Conservation (phyloP, 495 filamentous ascomycete species). For the Aspergillus diversus region DNA sequence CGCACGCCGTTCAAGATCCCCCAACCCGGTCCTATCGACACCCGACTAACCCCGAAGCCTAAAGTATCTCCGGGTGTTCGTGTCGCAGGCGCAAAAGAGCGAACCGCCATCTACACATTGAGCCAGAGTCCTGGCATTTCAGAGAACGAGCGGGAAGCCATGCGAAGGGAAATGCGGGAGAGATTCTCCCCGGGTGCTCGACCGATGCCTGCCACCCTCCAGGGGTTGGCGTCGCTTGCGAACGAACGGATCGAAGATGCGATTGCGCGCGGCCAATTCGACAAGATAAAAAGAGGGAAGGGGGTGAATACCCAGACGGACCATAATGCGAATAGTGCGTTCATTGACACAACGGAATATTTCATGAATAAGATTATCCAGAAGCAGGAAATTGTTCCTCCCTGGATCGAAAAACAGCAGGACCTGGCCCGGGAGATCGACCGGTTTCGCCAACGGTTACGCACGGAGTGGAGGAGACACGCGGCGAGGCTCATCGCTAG, state of each 20-base stretch:
- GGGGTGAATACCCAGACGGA: constrained; percentile 70
- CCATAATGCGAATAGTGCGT: constrained; percentile 81
- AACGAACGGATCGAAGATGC: constrained; percentile 96
- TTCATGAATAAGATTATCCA: constrained; percentile 99
- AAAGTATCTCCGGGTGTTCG: constrained; percentile 56
- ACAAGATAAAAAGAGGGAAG: constrained; percentile 82
- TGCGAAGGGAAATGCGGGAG: constrained; percentile 74
- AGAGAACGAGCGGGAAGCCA: constrained; percentile 69
- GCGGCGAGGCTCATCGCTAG: constrained; percentile 80
- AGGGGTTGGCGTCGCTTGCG: constrained; percentile 80
- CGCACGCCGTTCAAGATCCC: constrained; percentile 56
- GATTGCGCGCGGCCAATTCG: constrained; percentile 88
- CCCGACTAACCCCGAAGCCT: constrained; percentile 56
- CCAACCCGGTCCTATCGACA: constrained; percentile 57
- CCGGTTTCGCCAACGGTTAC: constrained; percentile 72
- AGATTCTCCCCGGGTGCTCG: constrained; percentile 75
- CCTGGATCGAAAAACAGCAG: constrained; percentile 95
- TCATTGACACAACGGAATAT: constrained; percentile 95
- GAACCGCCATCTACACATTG: constrained; percentile 70
- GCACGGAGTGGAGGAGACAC: constrained; percentile 86
- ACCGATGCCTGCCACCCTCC: constrained; percentile 74
- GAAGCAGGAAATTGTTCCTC: constrained; percentile 70
- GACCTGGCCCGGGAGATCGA: constrained; percentile 72
- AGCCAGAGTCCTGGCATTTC: constrained; percentile 62
- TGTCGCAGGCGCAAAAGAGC: constrained; percentile 78